Conservation (phyloP, 495 filamentous ascomycete genomes). For the Evansstolkia leycettana region DNA sequence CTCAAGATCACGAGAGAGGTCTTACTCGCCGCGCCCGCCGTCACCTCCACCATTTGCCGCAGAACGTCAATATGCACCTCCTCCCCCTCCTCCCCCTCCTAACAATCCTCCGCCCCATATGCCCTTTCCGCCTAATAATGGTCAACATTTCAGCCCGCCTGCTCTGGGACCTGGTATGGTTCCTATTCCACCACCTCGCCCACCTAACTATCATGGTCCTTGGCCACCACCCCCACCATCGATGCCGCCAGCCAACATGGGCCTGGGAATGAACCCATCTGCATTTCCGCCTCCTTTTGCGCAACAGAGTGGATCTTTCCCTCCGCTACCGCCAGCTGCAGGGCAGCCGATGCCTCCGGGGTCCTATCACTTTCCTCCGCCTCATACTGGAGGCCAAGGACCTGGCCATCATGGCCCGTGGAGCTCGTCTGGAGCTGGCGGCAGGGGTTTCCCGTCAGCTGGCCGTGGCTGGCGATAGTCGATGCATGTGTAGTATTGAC, state of each 20-base stretch:
- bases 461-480: constrained; percentile 16
- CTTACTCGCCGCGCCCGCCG: constrained; percentile 32
- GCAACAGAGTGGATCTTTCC: constrained; percentile 7
- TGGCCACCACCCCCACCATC: constrained; percentile 21
- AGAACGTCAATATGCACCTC: constrained; percentile 12
- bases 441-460: constrained; percentile 3
- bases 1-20: constrained; percentile 30
- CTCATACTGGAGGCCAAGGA: constrained; percentile 15
- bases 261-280: constrained; percentile 8
- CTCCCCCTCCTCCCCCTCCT: constrained; percentile 9
- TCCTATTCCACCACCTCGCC: constrained; percentile 11
- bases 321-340: constrained; percentile 7
- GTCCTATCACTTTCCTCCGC: constrained; percentile 26
- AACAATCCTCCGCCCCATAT: constrained; percentile 13
- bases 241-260: constrained; percentile 2
- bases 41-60: constrained; percentile 14
- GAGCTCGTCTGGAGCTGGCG: constrained; percentile 5
- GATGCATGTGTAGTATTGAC: constrained; percentile 1
- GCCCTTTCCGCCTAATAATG: constrained; percentile 13
- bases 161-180: constrained; percentile 6
- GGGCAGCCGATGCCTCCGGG: constrained; percentile 25
- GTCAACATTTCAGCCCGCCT: constrained; percentile 5
- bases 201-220: constrained; percentile 12
- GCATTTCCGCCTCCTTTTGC: constrained; percentile 13
- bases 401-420: constrained; percentile 8